Evolutionary conservation across 257 asterid genomes (phyloP).

Genomic region (Anisodus tanguticus): DNA sequence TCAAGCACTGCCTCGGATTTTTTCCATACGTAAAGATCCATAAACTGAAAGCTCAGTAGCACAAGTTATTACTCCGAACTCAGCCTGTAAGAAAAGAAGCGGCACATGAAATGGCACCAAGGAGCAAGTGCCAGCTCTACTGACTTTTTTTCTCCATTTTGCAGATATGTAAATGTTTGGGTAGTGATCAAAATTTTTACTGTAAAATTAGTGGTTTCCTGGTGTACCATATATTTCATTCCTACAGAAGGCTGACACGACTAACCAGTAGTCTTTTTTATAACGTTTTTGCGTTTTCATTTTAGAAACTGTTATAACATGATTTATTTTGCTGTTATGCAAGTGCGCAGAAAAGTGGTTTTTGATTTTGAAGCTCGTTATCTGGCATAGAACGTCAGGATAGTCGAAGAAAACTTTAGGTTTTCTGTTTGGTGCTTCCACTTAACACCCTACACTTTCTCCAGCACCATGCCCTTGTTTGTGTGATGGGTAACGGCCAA

Average conservation of each 20-base stretch:
- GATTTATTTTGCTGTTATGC: background rate
- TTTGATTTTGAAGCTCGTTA: background rate
- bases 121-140: conserved; percentile 33
- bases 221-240: conserved; percentile 22
- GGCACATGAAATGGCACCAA: conserved; percentile 34
- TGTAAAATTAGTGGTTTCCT: conserved; percentile 13
- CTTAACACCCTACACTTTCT: background rate
- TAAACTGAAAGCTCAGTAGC: conserved; percentile 76
- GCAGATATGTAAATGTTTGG: conserved; percentile 15
- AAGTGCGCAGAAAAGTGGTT: background rate
- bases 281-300: background rate
- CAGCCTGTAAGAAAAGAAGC: background rate
- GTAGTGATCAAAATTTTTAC: background rate
- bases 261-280: background rate
- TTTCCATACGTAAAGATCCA: conserved; percentile 80
- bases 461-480: background rate
- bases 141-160: background rate
- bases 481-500: background rate
- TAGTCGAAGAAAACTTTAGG: background rate
- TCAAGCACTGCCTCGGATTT: conserved; percentile 58
- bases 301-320: background rate
- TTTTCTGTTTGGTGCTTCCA: too few species aligned
- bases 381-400: background rate
- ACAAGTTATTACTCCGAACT: conserved; percentile 9
- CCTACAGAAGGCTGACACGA: conserved; percentile 16